Base-by-base conservation (phyloP, 1,139 yeast genomes). In the Hemisphaericaspora xylanilytica region DNA sequence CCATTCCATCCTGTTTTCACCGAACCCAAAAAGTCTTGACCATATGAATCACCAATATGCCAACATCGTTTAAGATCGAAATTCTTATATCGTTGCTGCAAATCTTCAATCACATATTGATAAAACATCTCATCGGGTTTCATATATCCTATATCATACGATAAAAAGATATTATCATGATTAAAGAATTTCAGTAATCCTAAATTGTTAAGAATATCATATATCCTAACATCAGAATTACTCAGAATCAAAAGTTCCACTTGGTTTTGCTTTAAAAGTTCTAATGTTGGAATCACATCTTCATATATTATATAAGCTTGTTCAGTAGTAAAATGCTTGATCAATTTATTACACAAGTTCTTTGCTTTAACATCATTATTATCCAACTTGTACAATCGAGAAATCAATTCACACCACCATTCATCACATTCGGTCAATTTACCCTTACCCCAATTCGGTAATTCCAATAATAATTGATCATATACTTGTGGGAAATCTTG, bases 41-140 rank as follows among this genome's bases (percentile, higher is more conserved):
- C 59, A 30, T 68, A 56, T 43, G 74, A 78, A 53, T 83, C 89
- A 0, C 90, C 90, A 30, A 81, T 63, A 52, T 83, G 90, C 85
- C 85, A 81, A 41, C 70, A 56, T 34, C 55, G 50, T n/a, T 16
- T 18, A 5, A 29, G 20, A 29, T 29, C 32, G n/a, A 29, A 29
- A 28, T 61, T 46, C 20, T 59, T 43, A 39, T 46, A 58, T 45
- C 49, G 4, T 44, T 39, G 21, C 30, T 36, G 33, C 20, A 40
- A 35, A 11, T 45, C 41, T 14, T 52, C 39, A 2, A 62, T 43
- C 6, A 78, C 71, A 14, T 51, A 41, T 24, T 73, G 66, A 52
- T 73, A 83, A 47, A 81, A 75, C 16, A 45, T 52, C 11, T 57
- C 55, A 31, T 66, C 59, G 0, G 89, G 88, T 54, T 83, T 83